These are phyloP conservation scores for Xylaria nigripes DNA, from an alignment of 495 filamentous ascomycete species.

Conservation along the genomic window DNA sequence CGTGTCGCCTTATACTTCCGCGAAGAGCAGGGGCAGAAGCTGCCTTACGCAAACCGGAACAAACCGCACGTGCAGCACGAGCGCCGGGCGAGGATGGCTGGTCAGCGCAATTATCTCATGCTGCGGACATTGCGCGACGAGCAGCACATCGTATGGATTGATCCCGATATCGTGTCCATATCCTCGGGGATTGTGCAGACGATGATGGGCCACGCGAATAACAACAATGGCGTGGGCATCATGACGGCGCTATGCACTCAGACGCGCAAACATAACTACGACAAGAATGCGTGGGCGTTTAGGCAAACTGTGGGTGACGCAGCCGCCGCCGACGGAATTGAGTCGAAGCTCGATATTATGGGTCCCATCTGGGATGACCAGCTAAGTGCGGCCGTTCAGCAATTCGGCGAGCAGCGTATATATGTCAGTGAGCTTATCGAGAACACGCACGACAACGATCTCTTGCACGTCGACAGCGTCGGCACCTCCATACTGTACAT, in stretches of 20 bases:
- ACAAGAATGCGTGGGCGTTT: conserved; percentile 19
- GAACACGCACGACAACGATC: conserved; percentile 15
- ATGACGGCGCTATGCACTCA: conserved; percentile 18
- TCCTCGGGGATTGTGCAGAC: conserved; percentile 15
- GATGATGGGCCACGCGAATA: conserved; percentile 14
- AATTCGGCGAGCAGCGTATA: conserved; percentile 17
- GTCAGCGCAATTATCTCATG: conserved; percentile 19
- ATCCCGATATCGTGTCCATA: conserved; percentile 18
- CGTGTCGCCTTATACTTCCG: conserved; percentile 17
- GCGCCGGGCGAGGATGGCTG: conserved; percentile 10
- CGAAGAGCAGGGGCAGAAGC: conserved; percentile 8
- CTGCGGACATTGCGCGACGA: conserved; percentile 16
- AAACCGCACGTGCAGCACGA: conserved; percentile 10
- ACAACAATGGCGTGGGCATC: conserved; percentile 11
- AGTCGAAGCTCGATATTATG: conserved; percentile 24
- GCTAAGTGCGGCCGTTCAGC: conserved; percentile 31
- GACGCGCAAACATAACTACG: conserved; percentile 17
- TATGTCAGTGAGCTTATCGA: conserved; percentile 17
- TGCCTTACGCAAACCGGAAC: conserved; percentile 15
- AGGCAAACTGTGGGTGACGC: not conserved
- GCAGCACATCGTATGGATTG: conserved; percentile 17
- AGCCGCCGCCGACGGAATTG: not conserved
- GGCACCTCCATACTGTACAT: conserved; percentile 17
- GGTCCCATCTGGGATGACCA: conserved; percentile 34
- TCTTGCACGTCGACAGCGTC: conserved; percentile 17